Evolutionary conservation across 177 flowering plant genomes (phyloP).

Genomic region (Tripterygium wilfordii): DNA sequence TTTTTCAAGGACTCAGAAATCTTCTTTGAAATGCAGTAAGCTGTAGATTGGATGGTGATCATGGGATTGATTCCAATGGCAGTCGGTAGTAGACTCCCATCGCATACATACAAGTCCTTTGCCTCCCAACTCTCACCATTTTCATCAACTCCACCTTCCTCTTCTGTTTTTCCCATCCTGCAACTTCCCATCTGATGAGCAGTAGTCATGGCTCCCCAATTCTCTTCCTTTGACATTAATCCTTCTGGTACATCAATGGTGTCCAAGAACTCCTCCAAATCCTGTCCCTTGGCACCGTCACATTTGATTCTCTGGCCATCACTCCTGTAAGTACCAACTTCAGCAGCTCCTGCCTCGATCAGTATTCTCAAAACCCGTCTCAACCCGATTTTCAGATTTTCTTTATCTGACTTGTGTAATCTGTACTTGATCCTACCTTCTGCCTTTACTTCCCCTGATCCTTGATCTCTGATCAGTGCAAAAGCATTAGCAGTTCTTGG

Average conservation of each 20-base stretch:
- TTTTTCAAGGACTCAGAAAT: slow-evolving; percentile 27
- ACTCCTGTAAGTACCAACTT: slow-evolving; percentile 53
- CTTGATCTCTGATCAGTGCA: slow-evolving; percentile 36
- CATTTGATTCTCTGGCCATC: slow-evolving; percentile 54
- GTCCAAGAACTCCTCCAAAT: slow-evolving; percentile 55
- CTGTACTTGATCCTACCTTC: slow-evolving; percentile 32
- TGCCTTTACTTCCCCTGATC: slow-evolving; percentile 40
- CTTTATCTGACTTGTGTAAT: slow-evolving; percentile 28
- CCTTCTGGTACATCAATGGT: slow-evolving; percentile 36
- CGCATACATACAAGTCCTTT: slow-evolving; percentile 54
- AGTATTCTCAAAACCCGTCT: slow-evolving; percentile 43
- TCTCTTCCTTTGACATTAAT: slow-evolving; percentile 25
- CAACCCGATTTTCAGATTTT: slow-evolving; percentile 41
- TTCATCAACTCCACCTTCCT: slow-evolving; percentile 60
- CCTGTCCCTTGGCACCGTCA: slow-evolving; percentile 35
- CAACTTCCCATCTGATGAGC: slow-evolving; percentile 89
- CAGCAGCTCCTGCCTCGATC: slow-evolving; percentile 58
- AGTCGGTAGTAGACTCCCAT: slow-evolving; percentile 59
- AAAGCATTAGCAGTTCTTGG: slow-evolving; percentile 42
- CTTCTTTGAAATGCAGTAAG: slow-evolving; percentile 53
- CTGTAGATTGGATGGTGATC: slow-evolving; percentile 64
- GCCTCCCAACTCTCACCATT: slow-evolving; percentile 80
- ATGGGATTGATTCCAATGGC: slow-evolving; percentile 74
- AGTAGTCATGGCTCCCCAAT: slow-evolving; percentile 35
- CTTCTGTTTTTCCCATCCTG: slow-evolving; percentile 47